A percentile compares a stretch with the other conserved stretches of the same genome.
phyloP scores from a whole-genome alignment of 257 asterid species.

The Catharanthus roseus region DNA sequence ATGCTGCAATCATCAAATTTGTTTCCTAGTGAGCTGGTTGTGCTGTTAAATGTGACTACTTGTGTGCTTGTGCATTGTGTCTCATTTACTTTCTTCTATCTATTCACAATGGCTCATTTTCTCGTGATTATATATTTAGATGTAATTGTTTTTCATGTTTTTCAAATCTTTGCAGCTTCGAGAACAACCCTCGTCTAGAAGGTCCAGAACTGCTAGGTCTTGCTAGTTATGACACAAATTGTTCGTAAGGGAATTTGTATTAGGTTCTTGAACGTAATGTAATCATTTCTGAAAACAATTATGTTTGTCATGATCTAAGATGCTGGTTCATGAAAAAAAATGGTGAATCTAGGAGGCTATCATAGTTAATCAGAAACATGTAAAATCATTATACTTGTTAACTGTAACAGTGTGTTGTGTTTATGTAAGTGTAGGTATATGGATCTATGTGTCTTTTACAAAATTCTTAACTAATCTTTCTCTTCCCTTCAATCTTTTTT shows the following conservation, averaged over 20 bases:
- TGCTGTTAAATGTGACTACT: neutral
- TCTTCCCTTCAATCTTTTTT: no score
- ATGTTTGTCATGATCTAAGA: neutral
- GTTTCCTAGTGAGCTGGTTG: neutral
- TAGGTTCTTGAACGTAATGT: neutral
- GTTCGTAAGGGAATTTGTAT: slow-evolving; percentile 34
- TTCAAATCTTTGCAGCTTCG: slow-evolving; percentile 49
- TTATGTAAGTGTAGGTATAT: neutral
- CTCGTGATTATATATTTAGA: neutral
- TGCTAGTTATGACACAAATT: slow-evolving; percentile 79
- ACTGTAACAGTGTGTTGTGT: neutral
- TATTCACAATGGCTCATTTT: neutral
- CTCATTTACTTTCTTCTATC: neutral
- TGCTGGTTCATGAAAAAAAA: neutral
- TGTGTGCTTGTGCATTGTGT: neutral
- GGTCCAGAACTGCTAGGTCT: slow-evolving; percentile 92
- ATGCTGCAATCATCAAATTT: neutral
- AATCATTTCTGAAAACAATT: neutral
- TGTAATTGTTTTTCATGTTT: neutral
- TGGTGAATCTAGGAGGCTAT: neutral
- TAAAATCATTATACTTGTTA: slow-evolving; percentile 5
- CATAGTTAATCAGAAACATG: neutral
- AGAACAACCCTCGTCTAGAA: slow-evolving; percentile 76
- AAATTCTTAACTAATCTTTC: neutral
- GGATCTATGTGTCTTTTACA: neutral